Evolutionary conservation across 2,329 filamentous ascomycete genomes (phyloP), one percentile per base, ranked within the genome.

Genomic region (Hymenoscyphus fraxineus): DNA sequence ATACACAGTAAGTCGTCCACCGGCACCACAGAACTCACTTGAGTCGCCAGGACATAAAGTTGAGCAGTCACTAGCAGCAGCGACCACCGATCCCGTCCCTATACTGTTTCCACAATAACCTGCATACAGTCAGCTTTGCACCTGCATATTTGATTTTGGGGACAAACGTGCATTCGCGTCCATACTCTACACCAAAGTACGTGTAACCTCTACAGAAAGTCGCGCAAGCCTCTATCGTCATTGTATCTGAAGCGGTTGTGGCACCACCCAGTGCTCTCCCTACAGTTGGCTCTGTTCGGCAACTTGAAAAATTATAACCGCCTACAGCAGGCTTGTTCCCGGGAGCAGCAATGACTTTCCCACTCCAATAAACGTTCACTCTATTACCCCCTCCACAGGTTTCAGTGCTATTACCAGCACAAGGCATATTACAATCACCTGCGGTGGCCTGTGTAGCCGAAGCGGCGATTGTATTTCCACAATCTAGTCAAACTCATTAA

Each of bases 241-340:
- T 76, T 2, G 63, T 54, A 59, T 51, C 64, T 47, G 64, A 65
- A 59, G 63, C 40, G 58, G 57, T 64, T 44, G 66, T 39, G 2
- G 56, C 62, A 19, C 54, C 79, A 16, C 66, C 63, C 6, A 85
- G 75, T 5, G 82, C 81, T n/a, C 83, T 78, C 9, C 66, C 71
- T 31, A 74, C 76, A 13, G 74, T 75, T 5, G 77, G 78, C 66
- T 84, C 82, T n/a, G 78, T 80, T 74, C 79, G 80, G 72, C 82
- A 85, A 60, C 78, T 78, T n/a, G 80, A 74, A 60, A 81, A 74
- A 13, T 66, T 73, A 66, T 83, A 84, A 12, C 77, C 77, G 7
- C 79, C 80, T 3, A 84, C 72, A 0, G 72, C 74, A 7, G 75
- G 70, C 57, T 78, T 78, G 64, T 67, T 68, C 80, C 64, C 78